These are phyloP conservation scores for Calonectria fujianensis DNA, from an alignment of 2,329 filamentous ascomycete genomes.

Conservation along the genomic window DNA sequence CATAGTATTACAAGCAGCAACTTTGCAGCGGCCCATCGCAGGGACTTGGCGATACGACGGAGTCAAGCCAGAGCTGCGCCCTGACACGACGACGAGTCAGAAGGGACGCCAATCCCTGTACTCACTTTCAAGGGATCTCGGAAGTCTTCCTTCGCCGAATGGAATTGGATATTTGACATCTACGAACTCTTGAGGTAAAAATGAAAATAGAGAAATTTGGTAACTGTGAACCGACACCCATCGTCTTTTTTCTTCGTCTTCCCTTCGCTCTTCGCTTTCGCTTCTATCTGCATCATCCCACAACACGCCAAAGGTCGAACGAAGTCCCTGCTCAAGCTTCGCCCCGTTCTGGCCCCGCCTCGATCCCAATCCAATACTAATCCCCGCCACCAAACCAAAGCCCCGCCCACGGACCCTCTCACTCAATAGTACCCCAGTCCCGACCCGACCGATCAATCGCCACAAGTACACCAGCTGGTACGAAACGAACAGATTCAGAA, in stretches of 20 bases:
- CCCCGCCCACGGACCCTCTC: constrained; percentile 10
- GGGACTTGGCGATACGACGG: not conserved
- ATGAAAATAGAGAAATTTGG: not conserved
- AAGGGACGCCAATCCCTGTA: not conserved
- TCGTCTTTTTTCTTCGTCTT: not conserved
- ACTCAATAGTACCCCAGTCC: constrained; percentile 1
- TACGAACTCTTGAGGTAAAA: not conserved
- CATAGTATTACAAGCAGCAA: not conserved
- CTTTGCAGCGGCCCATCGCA: not conserved
- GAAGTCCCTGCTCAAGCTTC: constrained; percentile 12
- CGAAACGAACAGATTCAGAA: not conserved
- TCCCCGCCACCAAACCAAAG: constrained; percentile 22
- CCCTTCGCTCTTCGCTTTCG: not conserved
- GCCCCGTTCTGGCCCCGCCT: constrained; percentile 9
- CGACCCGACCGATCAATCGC: constrained; percentile 9
- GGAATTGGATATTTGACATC: not conserved
- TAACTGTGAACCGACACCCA: too few relatives aligned
- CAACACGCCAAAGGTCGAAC: not conserved
- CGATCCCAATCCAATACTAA: constrained; percentile 15
- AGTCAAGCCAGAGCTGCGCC: not conserved
- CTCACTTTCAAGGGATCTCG: not conserved
- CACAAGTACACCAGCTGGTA: constrained; percentile 1
- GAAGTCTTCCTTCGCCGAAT: not conserved
- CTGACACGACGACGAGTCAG: not conserved
- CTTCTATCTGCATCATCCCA: not conserved